phyloP scores from a whole-genome alignment of 805 yeast species.

The Myxozyma kluyveri region DNA sequence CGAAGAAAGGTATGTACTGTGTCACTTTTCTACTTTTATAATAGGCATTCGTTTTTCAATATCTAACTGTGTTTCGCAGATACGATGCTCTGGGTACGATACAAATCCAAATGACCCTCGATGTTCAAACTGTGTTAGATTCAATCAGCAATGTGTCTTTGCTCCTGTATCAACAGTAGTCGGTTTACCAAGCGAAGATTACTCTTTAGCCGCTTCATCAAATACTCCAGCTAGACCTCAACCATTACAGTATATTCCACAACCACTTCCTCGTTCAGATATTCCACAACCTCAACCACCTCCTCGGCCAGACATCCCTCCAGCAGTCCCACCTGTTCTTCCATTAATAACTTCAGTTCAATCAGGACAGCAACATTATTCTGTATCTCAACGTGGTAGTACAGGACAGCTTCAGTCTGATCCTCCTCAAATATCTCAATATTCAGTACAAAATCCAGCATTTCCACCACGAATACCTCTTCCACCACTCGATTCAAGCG shows the following conservation, averaged over 20 bases:
- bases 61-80: conserved; percentile 20
- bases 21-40: neutral
- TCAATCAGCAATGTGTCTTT: conserved; percentile 37
- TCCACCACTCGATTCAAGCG: too few species aligned
- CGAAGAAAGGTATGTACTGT: conserved; percentile 31
- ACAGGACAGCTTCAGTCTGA: conserved; percentile 1
- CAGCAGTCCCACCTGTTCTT: neutral
- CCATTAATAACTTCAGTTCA: neutral
- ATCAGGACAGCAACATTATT: neutral
- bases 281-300: neutral
- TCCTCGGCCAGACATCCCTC: neutral
- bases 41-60: neutral
- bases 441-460: neutral
- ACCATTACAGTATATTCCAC: too few species aligned
- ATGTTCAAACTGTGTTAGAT: conserved; percentile 36
- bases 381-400: too few species aligned
- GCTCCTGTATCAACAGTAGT: conserved; percentile 34
- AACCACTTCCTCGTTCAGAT: neutral
- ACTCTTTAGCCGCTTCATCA: neutral
- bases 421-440: neutral
- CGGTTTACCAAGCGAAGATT: conserved; percentile 9
- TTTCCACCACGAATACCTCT: too few species aligned
- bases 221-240: neutral
- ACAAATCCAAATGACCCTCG: conserved; percentile 32
- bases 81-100: conserved; percentile 38